Evolutionary conservation across 2,329 filamentous ascomycete species (phyloP), one percentile per base, ranked within the genome.

Genomic region (Tolypocladium endophyticum): DNA sequence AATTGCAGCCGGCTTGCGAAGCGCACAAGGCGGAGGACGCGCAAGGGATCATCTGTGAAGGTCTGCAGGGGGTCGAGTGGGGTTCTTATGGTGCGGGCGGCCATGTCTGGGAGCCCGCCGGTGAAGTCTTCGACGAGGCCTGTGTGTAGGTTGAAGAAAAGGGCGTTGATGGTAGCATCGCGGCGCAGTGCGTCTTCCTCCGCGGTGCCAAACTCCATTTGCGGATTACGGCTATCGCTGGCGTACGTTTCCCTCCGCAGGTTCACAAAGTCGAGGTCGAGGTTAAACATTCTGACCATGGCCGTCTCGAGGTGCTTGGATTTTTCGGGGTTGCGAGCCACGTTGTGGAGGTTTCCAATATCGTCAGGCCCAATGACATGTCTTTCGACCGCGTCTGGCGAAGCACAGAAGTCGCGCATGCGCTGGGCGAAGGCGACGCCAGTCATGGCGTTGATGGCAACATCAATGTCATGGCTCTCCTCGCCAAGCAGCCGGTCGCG

Each of bases 261-360:
- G 71, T 97, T 99, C 66, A 99, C 94, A 69, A 99, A 87, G 71
- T 99, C 93, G 55, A 97, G 83, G 69, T 97, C 93, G 56, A 95
- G 81, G 0, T 89, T 91, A 68, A 96, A 87, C 60, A 97, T 86
- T 64, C 82, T 88, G 30, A 89, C 91, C 12, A 91, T 96, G 56
- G 91, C 89, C 0, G 93, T 97, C 74, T 96, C 93, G 18, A 97
- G 82, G 70, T 97, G 90, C 75, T 97, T 97, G 25, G 92, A 96
- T 76, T 96, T 97, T 68, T 97, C 92, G 0, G 92, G 93, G 71
- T 97, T 97, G 60, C 88, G 88, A 58, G 88, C 87, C 65, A 97
- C 93, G 72, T 91, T 95, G 79, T 97, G 88, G 38, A 97, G 79
- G 63, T 84, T 87, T 56, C 88, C 87, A 58, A 94, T 79, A 60